Conservation (phyloP, 352 stramenopile genomes). For the Pythium catenulatum region DNA sequence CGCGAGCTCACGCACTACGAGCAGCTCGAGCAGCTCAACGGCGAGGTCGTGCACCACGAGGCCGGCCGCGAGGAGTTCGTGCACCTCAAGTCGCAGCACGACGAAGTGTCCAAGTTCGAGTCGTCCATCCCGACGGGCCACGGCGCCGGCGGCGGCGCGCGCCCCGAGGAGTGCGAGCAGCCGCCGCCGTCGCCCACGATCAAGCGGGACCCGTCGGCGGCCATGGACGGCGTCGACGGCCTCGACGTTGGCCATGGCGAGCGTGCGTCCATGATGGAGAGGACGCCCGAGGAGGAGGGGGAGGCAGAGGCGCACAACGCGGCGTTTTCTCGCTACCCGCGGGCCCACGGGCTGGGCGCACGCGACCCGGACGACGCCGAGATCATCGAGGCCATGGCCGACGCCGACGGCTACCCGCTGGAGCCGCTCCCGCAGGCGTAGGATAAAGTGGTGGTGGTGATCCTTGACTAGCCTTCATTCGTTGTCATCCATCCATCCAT, state of each 20-base stretch:
- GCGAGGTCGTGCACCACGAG: constrained; percentile 90
- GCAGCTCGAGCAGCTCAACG: constrained; percentile 89
- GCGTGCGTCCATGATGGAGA: not conserved
- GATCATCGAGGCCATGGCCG: no score
- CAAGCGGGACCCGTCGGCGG: constrained; percentile 83
- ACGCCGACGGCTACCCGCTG: no score
- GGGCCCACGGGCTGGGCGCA: no score
- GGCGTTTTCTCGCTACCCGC: no score
- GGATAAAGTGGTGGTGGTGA: no score
- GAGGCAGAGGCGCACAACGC: no score
- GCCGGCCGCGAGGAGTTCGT: constrained; percentile 89
- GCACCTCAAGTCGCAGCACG: constrained; percentile 88
- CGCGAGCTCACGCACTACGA: constrained; percentile 93
- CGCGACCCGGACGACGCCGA: no score
- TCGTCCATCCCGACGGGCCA: constrained; percentile 73
- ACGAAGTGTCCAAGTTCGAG: constrained; percentile 92
- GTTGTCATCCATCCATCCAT: no score
- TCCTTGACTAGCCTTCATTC: no score
- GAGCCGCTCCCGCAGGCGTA: no score
- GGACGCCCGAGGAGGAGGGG: not conserved
- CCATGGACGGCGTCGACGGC: constrained; percentile 10
- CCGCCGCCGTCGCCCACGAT: constrained; percentile 85
- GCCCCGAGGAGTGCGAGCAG: constrained; percentile 86
- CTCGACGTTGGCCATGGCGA: not conserved
- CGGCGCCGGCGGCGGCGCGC: constrained; percentile 5